Evolutionary conservation across 192 early-diverging fungal genomes (phyloP).

Genomic region (Pilaira anomala): DNA sequence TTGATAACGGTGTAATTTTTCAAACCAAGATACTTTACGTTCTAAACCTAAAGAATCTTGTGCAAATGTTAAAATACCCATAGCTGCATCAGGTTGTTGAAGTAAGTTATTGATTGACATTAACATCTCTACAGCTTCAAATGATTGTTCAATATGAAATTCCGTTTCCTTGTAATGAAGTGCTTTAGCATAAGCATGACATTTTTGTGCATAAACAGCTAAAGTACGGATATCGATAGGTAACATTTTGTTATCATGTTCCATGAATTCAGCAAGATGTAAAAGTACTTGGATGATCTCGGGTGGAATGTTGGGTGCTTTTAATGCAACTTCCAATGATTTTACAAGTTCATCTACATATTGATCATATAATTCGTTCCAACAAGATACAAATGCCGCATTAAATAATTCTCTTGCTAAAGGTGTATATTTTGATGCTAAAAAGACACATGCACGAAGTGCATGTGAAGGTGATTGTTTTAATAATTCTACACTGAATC

Average conservation of each 20-base stretch:
- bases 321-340: constrained; percentile 79
- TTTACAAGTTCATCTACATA: constrained; percentile 86
- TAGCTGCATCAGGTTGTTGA: constrained; percentile 94
- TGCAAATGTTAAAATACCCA: constrained; percentile 89
- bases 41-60: constrained; percentile 79
- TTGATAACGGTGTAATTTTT: constrained; percentile 91
- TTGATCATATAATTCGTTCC: constrained; percentile 86
- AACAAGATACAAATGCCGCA: constrained; percentile 95
- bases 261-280: constrained; percentile 98
- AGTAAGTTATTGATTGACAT: constrained; percentile 94
- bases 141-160: constrained; percentile 78
- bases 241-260: constrained; percentile 92
- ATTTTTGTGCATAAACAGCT: constrained; percentile 85
- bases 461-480: constrained; percentile 97
- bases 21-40: constrained; percentile 89
- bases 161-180: constrained; percentile 97
- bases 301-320: constrained; percentile 79
- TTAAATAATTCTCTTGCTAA: constrained; percentile 92
- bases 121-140: constrained; percentile 84
- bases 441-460: constrained; percentile 81
- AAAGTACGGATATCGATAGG: constrained; percentile 91
- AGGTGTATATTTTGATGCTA: constrained; percentile 77
- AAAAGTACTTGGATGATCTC: constrained; percentile 90
- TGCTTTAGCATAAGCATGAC: constrained; percentile 97
- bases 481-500: constrained; percentile 86